phyloP scores from a whole-genome alignment of 768 basidiomycete genomes.

The Chalciporus pseudorubinellus region DNA sequence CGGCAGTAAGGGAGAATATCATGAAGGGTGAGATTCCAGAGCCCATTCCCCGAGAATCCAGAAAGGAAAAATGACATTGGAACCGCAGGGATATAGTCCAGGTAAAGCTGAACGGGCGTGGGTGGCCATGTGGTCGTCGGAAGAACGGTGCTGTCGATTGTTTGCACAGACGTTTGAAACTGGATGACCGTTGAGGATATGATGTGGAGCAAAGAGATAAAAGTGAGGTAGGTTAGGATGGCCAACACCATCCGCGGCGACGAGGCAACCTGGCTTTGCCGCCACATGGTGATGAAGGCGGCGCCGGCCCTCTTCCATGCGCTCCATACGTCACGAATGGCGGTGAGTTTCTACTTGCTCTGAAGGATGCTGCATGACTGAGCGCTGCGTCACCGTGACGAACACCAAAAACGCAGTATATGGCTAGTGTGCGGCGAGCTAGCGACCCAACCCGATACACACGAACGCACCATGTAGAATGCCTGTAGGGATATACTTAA shows the following conservation, averaged over 20 bases:
- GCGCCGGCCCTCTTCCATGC: slow-evolving; percentile 27
- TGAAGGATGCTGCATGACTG: slow-evolving; percentile 10
- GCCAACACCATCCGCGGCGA: background rate
- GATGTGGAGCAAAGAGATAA: slow-evolving; percentile 21
- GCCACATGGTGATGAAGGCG: slow-evolving; percentile 16
- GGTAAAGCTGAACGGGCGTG: background rate
- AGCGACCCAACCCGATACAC: no score
- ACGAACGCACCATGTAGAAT: no score
- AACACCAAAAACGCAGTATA: slow-evolving; percentile 17
- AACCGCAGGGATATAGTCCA: background rate
- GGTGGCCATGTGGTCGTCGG: slow-evolving; percentile 3
- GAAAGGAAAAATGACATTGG: background rate
- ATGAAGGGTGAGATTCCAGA: slow-evolving; percentile 15
- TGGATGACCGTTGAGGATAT: slow-evolving; percentile 22
- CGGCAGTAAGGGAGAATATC: slow-evolving; percentile 11
- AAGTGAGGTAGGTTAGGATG: slow-evolving; percentile 13
- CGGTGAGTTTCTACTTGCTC: slow-evolving; percentile 12
- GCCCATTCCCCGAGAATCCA: slow-evolving; percentile 6
- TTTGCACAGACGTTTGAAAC: slow-evolving; percentile 15
- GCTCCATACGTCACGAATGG: slow-evolving; percentile 14
- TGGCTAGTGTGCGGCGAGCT: no score
- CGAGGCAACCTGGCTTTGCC: slow-evolving; percentile 16
- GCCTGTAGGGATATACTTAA: no score
- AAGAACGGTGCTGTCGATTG: background rate
- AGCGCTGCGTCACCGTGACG: slow-evolving; percentile 11